phyloP scores from a whole-genome alignment of 1,284 basidiomycete genomes.

The Cutaneotrichosporon mucoides region DNA sequence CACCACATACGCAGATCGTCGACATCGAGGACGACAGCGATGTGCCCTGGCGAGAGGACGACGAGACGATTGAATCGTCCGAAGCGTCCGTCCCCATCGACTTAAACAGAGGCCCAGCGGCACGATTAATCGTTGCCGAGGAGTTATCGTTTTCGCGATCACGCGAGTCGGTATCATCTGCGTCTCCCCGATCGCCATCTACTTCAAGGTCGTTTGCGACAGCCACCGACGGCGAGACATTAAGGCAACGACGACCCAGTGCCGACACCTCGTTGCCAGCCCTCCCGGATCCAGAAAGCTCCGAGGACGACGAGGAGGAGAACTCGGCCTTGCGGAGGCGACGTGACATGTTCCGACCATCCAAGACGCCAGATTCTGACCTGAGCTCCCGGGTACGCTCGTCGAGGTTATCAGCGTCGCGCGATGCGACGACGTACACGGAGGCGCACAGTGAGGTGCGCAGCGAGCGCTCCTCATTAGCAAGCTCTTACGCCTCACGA shows the following conservation, averaged over 20 bases:
- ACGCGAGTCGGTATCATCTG: not conserved
- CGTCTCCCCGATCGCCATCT: not conserved
- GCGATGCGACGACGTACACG: not conserved
- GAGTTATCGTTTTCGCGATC: slow-evolving; percentile 4
- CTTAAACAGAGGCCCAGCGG: slow-evolving; percentile 3
- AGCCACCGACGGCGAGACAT: not conserved
- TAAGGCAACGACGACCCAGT: not conserved
- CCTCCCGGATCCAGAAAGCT: slow-evolving; percentile 27
- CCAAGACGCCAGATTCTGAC: slow-evolving; percentile 7
- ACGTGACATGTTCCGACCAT: slow-evolving; percentile 27
- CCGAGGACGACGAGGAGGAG: slow-evolving; percentile 10
- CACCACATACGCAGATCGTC: slow-evolving; percentile 18
- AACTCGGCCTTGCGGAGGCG: slow-evolving; percentile 24
- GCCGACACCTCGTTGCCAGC: slow-evolving; percentile 25
- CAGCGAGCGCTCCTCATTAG: no score
- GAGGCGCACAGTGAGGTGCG: not conserved
- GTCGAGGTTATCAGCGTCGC: not conserved
- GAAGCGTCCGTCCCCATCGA: slow-evolving; percentile 5
- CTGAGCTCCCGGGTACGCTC: not conserved
- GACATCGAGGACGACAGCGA: slow-evolving; percentile 36
- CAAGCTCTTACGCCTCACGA: no score
- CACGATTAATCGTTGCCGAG: slow-evolving; percentile 9
- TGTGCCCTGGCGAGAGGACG: slow-evolving; percentile 18
- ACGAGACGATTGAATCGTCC: slow-evolving; percentile 7
- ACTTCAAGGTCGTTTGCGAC: not conserved